These are phyloP conservation scores for Botrytis paeoniae DNA, from an alignment of 2,329 filamentous ascomycete species.

Conservation along the genomic window DNA sequence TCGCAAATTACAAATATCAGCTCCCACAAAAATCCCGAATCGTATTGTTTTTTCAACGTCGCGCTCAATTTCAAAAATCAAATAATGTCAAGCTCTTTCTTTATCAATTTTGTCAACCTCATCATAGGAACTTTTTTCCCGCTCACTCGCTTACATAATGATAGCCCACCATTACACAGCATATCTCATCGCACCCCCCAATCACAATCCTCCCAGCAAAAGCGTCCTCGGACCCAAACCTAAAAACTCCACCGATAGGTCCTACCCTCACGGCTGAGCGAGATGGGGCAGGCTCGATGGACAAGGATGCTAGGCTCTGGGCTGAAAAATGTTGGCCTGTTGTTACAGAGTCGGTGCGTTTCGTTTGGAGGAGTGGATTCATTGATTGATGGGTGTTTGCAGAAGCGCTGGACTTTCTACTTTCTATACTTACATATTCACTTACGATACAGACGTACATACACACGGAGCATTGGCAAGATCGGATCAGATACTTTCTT, in stretches of 20 bases:
- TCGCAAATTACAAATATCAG: background rate
- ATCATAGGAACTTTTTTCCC: background rate
- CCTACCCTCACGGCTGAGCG: background rate
- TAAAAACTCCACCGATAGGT: background rate
- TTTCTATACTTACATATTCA: background rate
- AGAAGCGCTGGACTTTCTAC: constrained; percentile 2
- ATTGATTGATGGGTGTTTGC: background rate
- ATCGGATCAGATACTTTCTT: background rate
- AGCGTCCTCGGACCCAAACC: background rate
- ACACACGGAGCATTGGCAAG: background rate
- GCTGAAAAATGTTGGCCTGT: background rate
- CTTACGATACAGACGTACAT: background rate
- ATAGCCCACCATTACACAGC: background rate
- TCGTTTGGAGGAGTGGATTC: background rate
- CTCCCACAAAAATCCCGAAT: background rate
- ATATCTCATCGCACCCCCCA: background rate
- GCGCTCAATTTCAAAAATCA: background rate
- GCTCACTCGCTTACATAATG: background rate
- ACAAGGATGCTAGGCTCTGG: background rate
- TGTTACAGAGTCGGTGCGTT: background rate
- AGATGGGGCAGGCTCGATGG: background rate
- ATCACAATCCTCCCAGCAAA: background rate
- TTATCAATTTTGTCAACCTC: background rate
- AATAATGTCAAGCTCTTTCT: background rate
- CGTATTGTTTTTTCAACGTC: background rate